Evolutionary conservation across 129 eudicot genomes (phyloP), one percentile per base, ranked within the genome.

Genomic region (Gnaphalium uliginosum): DNA sequence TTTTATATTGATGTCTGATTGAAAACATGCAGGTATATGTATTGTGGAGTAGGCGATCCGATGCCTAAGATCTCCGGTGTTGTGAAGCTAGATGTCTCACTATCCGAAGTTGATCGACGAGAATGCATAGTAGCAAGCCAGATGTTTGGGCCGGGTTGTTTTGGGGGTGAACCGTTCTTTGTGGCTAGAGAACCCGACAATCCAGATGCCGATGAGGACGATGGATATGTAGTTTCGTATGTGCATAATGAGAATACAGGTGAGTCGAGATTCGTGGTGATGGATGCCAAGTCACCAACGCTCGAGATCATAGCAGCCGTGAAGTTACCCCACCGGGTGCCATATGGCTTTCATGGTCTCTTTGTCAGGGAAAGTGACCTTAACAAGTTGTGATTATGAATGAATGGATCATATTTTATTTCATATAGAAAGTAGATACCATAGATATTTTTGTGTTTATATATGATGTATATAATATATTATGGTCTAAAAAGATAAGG

Each of bases 301-400:
- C 97, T 91, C 41, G 86, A 88, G 23, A 78, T 79, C 17, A 83
- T 91, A 0, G 91, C 94, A 50, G 72, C 80, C 3, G 94, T 91
- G 30, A 83, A 82, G 76, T 68, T 91, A 48, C 97, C 97, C 14
- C 84, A 69, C 1, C 81, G 97, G 32, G 95, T 91, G 24, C 97
- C 97, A 3, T 91, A 86, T 59, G 97, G 97, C 5, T 91, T 91
- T 26, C 97, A 91, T 76, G 97, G 97, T 25, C 76, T 90, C 27
- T 90, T 90, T 54, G 84, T 90, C 22, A 78, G 58, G 29, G 86
- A 88, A 77, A 84, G 76, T 35, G 89, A 86, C 76, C 81, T 90
- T 27, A 82, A 76, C 23, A 83, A 79, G 37, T 18, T 88, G 26
- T 56, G 26, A 17, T 88, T 60, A 75, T 8, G 25, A 25, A 23